Percentiles rank a stretch among this genome's conserved stretches.
Evolutionary conservation across 129 eudicot species (phyloP).

Genomic region (Saussurea involucrata): DNA sequence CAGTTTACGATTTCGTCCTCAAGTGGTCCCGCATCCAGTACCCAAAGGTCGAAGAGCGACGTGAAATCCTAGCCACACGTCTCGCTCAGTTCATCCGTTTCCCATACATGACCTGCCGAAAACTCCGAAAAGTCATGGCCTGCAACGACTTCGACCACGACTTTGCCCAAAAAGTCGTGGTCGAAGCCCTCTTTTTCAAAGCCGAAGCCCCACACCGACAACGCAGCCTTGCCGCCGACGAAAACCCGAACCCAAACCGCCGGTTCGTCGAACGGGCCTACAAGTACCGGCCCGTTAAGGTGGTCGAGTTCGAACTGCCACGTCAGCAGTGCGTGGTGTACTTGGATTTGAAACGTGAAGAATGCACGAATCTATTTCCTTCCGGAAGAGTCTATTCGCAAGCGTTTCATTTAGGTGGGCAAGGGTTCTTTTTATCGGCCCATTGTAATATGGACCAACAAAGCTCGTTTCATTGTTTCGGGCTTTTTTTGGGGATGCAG

Average conservation of each 20-base stretch:
- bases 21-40: conserved; percentile 71
- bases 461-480: conserved; percentile 76
- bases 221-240: conserved; percentile 55
- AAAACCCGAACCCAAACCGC: conserved; percentile 41
- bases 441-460: conserved; percentile 86
- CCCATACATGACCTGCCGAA: conserved; percentile 81
- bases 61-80: conserved; percentile 64
- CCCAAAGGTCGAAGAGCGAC: conserved; percentile 65
- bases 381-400: conserved; percentile 78
- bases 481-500: conserved; percentile 77
- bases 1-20: conserved; percentile 68
- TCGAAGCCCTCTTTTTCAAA: conserved; percentile 78
- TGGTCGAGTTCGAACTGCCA: conserved; percentile 74
- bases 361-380: conserved; percentile 59
- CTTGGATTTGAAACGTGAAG: conserved; percentile 66
- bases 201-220: conserved; percentile 83
- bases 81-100: conserved; percentile 68
- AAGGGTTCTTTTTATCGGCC: conserved; percentile 77
- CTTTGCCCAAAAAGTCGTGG: conserved; percentile 59
- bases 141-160: conserved; percentile 80
- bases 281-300: conserved; percentile 82
- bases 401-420: conserved; percentile 79
- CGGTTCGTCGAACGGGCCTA: conserved; percentile 64
- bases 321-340: conserved; percentile 81
- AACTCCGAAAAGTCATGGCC: conserved; percentile 65